Conservation (phyloP, 2,329 filamentous ascomycete species). For the Mycocentrospora acerina region DNA sequence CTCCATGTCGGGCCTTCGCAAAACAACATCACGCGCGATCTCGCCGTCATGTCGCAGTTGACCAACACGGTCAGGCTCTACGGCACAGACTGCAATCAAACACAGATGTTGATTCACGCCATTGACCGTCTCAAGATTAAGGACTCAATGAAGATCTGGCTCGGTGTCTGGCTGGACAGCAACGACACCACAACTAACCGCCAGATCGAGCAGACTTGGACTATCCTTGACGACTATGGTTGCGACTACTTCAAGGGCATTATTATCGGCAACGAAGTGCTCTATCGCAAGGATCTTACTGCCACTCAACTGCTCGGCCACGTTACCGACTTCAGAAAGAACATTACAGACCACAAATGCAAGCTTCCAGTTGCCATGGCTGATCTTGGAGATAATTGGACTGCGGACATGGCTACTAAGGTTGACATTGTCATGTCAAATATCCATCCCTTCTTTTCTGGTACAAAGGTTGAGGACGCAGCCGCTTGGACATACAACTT, state of each 20-base stretch:
- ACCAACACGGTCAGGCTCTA: slow-evolving; percentile 88
- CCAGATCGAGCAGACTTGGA: slow-evolving; percentile 82
- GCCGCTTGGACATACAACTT: slow-evolving; percentile 81
- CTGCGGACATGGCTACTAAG: slow-evolving; percentile 62
- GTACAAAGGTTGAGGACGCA: slow-evolving; percentile 66
- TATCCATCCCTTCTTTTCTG: slow-evolving; percentile 93
- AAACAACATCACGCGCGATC: slow-evolving; percentile 90
- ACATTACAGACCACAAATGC: slow-evolving; percentile 64
- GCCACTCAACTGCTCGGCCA: slow-evolving; percentile 63
- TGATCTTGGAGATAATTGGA: slow-evolving; percentile 89
- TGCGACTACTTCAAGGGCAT: slow-evolving; percentile 60
- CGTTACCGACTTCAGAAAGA: slow-evolving; percentile 68
- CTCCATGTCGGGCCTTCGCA: slow-evolving; percentile 76
- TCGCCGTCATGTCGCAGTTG: slow-evolving; percentile 86
- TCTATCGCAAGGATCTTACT: slow-evolving; percentile 67
- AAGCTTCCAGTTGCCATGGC: slow-evolving; percentile 80
- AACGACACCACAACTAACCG: slow-evolving; percentile 82
- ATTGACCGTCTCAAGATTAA: slow-evolving; percentile 73
- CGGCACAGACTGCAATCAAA: slow-evolving; percentile 97
- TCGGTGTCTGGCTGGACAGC: slow-evolving; percentile 88
- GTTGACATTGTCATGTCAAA: slow-evolving; percentile 95
- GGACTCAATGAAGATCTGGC: slow-evolving; percentile 77
- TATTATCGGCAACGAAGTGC: slow-evolving; percentile 65
- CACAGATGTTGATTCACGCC: slow-evolving; percentile 85
- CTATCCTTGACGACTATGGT: slow-evolving; percentile 66